Base-by-base conservation (phyloP, 108 stramenopile species). In the Cyclotella kingstonii region DNA sequence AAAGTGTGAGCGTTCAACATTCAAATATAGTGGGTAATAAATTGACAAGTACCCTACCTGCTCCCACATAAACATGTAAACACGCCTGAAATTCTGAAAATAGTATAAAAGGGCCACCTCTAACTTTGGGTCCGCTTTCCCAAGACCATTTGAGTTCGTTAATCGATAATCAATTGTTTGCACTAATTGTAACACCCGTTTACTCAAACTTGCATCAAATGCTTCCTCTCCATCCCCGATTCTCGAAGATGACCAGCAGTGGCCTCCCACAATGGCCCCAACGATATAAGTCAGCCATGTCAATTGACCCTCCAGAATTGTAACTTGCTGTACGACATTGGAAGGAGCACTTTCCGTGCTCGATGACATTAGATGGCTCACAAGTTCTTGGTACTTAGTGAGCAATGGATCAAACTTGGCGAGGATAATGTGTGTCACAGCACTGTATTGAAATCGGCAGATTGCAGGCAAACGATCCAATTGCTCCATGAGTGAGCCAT, bases 21-120 rank as follows among this genome's bases (percentile, higher is more conserved):
- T 30, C 29, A 23, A 27, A 33, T 17, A n/a, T n/a, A n/a, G n/a
- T n/a, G n/a, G n/a, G n/a, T n/a, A 10, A 38, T 10, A 38, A 38
- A 38, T 38, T 10, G 12, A 38, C 36, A 38, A 22, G 1, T 22
- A 15, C 68, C 84, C 59, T 70, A 89, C 84, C 80, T 93, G 90
- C 50, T 94, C 95, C 93, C 93, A 96, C 90, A 94, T 93, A 57
- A 95, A 96, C 91, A 95, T 93, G 77, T 93, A 97, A 27, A 95
- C 87, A 28, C 90, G 81, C 40, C 93, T 81, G 60, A 95, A 94
- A 54, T 89, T 82, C 70, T 94, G 87, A 64, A 97, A 93, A 79
- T 94, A 94, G 60, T 80, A 94, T 36, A 96, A 59, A 25, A 93
- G 26, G 0, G 94, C 88, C 42, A 79, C 59, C 62, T 95, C 94